Evolutionary conservation across 495 filamentous ascomycete species (phyloP).

Genomic region (Penicillium robsamsonii): DNA sequence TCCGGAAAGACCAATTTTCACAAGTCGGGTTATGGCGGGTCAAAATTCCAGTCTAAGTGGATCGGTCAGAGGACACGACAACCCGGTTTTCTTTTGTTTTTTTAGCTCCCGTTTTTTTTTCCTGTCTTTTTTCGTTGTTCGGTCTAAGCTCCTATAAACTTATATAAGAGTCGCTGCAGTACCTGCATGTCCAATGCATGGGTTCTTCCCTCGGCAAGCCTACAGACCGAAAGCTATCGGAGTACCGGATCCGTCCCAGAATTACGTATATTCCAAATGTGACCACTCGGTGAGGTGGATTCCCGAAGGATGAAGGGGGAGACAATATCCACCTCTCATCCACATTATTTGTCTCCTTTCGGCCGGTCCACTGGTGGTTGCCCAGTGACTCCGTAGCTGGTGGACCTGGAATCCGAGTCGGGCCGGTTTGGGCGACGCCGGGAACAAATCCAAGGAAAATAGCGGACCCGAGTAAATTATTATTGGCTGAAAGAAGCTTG

Average conservation of each 20-base stretch:
- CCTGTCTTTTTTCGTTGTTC: constrained; percentile 3
- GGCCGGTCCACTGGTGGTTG: constrained; percentile 20
- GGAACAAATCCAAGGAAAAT: constrained; percentile 26
- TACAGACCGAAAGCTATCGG: background rate
- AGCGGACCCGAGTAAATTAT: constrained; percentile 14
- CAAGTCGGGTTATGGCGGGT: constrained; percentile 29
- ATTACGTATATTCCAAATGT: constrained; percentile 26
- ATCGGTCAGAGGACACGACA: constrained; percentile 21
- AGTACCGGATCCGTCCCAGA: constrained; percentile 13
- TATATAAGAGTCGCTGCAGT: constrained; percentile 3
- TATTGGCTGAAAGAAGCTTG: constrained; percentile 19
- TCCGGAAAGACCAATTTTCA: constrained; percentile 16
- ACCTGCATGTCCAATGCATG: constrained; percentile 8
- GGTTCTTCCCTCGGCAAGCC: constrained; percentile 8
- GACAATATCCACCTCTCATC: constrained; percentile 15
- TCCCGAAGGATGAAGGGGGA: constrained; percentile 23
- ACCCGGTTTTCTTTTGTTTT: constrained; percentile 18
- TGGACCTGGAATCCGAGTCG: constrained; percentile 35
- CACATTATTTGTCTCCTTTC: constrained; percentile 17
- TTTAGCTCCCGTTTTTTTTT: constrained; percentile 17
- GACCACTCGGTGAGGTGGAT: constrained; percentile 30
- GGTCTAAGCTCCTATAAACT: background rate
- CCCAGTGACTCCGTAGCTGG: constrained; percentile 28
- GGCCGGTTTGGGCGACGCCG: constrained; percentile 32
- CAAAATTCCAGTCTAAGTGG: constrained; percentile 24